These are phyloP conservation scores for Tetrapisispora namnaoensis DNA, from an alignment of 805 yeast genomes.

Conservation along the genomic window DNA sequence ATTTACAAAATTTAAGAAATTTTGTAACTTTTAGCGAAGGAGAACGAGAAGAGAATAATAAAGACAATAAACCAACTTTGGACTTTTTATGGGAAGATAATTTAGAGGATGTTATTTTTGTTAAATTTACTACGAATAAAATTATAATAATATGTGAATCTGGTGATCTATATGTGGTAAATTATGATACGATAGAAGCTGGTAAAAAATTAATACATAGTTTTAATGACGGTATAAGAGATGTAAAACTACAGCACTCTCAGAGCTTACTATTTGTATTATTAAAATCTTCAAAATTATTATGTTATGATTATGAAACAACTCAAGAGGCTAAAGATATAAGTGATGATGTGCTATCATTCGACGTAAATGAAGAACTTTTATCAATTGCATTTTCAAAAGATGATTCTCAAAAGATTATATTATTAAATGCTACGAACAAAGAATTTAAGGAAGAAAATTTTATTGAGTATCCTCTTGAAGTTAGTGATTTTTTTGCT, in stretches of 20 bases:
- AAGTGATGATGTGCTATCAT: constrained; percentile 7
- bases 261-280: constrained; percentile 3
- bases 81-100: constrained; percentile 10
- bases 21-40: constrained; percentile 17
- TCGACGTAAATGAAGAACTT: constrained; percentile 8
- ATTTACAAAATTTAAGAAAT: constrained; percentile 27
- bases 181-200: constrained; percentile 4
- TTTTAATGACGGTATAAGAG: constrained; percentile 1
- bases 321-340: neutral
- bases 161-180: constrained; percentile 13
- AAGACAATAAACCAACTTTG: constrained; percentile 1
- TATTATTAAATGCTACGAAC: neutral
- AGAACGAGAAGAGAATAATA: constrained; percentile 4
- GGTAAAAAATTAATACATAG: neutral
- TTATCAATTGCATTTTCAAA: constrained; percentile 1
- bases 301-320: constrained; percentile 1
- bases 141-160: constrained; percentile 24
- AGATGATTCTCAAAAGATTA: neutral
- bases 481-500: constrained; percentile 18
- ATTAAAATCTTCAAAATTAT: constrained; percentile 4
- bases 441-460: neutral
- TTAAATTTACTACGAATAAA: constrained; percentile 29
- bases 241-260: constrained; percentile 2
- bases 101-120: constrained; percentile 21
- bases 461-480: constrained; percentile 21